phyloP scores from a whole-genome alignment of 2,329 filamentous ascomycete species.

The Scedosporium dehoogii region DNA sequence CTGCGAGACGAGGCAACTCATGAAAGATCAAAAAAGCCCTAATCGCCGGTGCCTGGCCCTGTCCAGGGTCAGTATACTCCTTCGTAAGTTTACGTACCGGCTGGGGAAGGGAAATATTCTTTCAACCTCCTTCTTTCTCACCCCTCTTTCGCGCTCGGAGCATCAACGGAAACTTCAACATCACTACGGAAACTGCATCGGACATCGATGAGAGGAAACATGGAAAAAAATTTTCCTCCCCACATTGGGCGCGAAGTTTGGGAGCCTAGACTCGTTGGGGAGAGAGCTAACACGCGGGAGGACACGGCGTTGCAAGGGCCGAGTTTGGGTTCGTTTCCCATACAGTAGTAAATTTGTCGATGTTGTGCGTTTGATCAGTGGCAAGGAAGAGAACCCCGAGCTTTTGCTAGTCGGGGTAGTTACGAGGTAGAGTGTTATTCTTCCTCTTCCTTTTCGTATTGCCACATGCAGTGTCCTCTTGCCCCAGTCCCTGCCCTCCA shows the following conservation, averaged over 20 bases:
- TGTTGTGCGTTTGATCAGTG: conserved; percentile 1
- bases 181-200: background rate
- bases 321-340: background rate
- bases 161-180: background rate
- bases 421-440: background rate
- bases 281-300: background rate
- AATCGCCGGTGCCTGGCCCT: background rate
- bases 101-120: too few relatives aligned
- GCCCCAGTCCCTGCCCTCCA: too few relatives aligned
- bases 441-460: too few relatives aligned
- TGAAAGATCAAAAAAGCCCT: background rate
- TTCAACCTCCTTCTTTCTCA: background rate
- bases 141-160: too few relatives aligned
- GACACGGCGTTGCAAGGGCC: background rate
- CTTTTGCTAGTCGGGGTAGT: background rate
- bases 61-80: background rate
- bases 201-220: background rate
- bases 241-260: background rate
- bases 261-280: background rate
- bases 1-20: too few relatives aligned
- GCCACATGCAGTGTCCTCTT: too few relatives aligned
- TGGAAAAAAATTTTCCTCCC: background rate
- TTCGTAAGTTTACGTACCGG: too few relatives aligned
- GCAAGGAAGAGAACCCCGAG: background rate
- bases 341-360: background rate